phyloP scores from a whole-genome alignment of 441 rosid genomes.

The Metrosideros polymorpha region DNA sequence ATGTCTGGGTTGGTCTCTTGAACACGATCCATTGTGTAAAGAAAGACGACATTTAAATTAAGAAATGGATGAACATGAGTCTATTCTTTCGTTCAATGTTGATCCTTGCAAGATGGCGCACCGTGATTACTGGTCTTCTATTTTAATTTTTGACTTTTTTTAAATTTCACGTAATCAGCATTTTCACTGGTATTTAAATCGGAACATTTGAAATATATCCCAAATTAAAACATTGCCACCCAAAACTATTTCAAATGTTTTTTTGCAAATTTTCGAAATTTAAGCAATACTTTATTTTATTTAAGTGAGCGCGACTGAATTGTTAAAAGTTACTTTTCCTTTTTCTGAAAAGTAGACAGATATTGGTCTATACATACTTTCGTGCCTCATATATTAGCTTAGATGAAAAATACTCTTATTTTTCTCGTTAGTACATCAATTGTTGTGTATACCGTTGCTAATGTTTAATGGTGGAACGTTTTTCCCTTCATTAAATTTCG shows the following conservation, averaged over 20 bases:
- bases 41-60: neutral
- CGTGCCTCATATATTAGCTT: rapidly evolving
- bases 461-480: neutral
- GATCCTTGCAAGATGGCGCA: rapidly evolving
- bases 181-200: neutral
- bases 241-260: neutral
- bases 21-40: neutral
- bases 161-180: rapidly evolving
- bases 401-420: neutral
- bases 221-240: too few species aligned
- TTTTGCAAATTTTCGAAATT: neutral
- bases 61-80: neutral
- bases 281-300: neutral
- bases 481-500: neutral
- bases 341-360: neutral
- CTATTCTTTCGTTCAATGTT: neutral
- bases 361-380: neutral
- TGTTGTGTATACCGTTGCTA: neutral
- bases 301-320: neutral
- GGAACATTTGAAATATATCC: neutral
- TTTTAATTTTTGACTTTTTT: neutral
- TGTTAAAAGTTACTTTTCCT: neutral
- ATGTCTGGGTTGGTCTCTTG: neutral
- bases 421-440: neutral
- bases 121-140: rapidly evolving